Percentiles rank a stretch among this genome's conserved stretches.
Conservation (phyloP, 169 alveolate species). For the Eimeria tenella region DNA sequence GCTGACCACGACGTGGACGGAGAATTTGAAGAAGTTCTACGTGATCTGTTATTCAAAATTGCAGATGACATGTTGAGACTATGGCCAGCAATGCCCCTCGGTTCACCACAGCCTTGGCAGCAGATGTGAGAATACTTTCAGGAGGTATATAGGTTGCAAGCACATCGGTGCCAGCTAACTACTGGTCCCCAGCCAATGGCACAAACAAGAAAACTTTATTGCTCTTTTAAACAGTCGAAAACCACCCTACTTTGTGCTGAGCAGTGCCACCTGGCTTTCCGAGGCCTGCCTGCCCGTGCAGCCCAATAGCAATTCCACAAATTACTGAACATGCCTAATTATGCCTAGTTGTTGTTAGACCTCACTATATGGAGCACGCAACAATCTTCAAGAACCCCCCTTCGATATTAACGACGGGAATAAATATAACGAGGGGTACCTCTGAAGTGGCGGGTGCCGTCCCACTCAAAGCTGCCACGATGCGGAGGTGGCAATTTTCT, state of each 20-base stretch:
- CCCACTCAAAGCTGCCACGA: slow-evolving; percentile 3
- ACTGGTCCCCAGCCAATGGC: no score
- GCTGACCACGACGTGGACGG: slow-evolving; percentile 65
- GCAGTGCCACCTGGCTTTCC: no score
- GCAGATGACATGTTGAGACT: slow-evolving; percentile 6
- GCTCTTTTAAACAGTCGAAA: no score
- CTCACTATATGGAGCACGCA: background rate
- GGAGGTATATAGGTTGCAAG: no score
- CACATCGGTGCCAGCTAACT: no score
- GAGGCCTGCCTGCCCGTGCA: no score
- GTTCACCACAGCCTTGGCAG: slow-evolving; percentile 66
- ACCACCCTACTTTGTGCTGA: no score
- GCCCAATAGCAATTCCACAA: no score
- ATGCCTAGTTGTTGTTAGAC: no score
- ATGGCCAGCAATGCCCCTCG: slow-evolving; percentile 67
- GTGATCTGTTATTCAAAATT: slow-evolving; percentile 25
- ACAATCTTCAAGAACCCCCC: slow-evolving; percentile 26
- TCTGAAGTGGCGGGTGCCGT: slow-evolving; percentile 2
- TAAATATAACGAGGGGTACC: slow-evolving; percentile 27
- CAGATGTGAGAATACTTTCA: background rate
- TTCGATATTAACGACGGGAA: background rate
- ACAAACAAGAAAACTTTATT: no score
- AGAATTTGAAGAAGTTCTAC: slow-evolving; percentile 25
- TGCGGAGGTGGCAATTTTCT: slow-evolving; percentile 17
- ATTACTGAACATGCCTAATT: no score